phyloP scores from a whole-genome alignment of 495 filamentous ascomycete genomes.

The Aspergillus heteromorphus region DNA sequence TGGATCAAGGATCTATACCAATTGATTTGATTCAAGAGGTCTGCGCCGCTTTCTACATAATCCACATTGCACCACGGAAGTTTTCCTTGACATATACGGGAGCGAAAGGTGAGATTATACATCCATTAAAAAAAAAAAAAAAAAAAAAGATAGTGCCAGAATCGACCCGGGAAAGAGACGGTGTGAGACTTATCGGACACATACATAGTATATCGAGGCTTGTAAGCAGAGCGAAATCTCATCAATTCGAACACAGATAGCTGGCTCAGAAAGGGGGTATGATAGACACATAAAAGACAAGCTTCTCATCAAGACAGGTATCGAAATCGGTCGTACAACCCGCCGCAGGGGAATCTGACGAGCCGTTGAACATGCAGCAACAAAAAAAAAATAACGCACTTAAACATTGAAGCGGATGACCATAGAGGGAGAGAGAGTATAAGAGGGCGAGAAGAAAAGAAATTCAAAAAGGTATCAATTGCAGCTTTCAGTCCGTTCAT shows the following conservation, averaged over 20 bases:
- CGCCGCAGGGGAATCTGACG: background rate
- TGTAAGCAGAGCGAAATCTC: background rate
- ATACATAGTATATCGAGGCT: background rate
- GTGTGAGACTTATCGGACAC: background rate
- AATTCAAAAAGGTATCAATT: background rate
- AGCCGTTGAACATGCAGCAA: background rate
- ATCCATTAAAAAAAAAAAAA: background rate
- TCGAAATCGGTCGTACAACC: background rate
- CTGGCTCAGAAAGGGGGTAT: slow-evolving; percentile 3
- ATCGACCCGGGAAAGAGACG: background rate
- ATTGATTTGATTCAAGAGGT: no score
- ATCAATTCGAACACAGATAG: background rate
- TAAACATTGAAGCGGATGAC: background rate
- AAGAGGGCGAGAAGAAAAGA: background rate
- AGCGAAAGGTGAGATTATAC: background rate
- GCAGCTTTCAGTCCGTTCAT: slow-evolving; percentile 4
- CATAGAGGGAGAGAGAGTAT: background rate
- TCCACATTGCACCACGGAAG: no score
- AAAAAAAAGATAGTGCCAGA: no score
- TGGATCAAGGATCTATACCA: no score
- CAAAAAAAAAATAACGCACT: background rate
- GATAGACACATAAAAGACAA: background rate
- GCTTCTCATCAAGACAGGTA: slow-evolving; percentile 1
- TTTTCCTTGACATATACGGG: background rate
- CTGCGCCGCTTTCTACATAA: no score